Percentiles rank a stretch among this genome's conserved stretches.
Conservation (phyloP, 129 eudicot species). For the Arctium minus region DNA sequence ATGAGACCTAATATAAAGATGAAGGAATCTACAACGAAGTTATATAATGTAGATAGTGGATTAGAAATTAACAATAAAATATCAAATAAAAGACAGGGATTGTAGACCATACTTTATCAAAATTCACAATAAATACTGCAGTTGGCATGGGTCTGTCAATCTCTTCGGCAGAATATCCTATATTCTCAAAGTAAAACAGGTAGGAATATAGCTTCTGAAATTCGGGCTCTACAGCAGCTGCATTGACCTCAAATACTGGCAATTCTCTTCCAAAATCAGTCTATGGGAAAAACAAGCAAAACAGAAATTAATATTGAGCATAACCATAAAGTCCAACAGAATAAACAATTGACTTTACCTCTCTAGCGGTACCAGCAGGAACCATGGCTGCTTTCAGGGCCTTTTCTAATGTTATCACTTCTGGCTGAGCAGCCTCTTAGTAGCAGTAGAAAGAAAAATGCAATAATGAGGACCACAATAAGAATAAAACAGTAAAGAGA, state of each 20-base stretch:
- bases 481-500: neutral
- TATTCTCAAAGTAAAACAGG: conserved; percentile 71
- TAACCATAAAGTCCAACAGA: neutral
- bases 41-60: neutral
- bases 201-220: conserved; percentile 82
- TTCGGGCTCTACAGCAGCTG: conserved; percentile 68
- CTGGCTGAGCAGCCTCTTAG: conserved; percentile 66
- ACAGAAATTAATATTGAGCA: conserved; percentile 5
- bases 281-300: conserved; percentile 49
- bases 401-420: conserved; percentile 71
- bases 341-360: conserved; percentile 40
- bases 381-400: conserved; percentile 56
- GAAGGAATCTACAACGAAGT: neutral
- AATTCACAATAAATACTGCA: conserved; percentile 82
- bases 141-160: conserved; percentile 66
- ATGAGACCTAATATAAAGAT: neutral
- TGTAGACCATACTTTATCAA: conserved; percentile 72
- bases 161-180: conserved; percentile 48
- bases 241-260: conserved; percentile 77
- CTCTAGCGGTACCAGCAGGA: conserved; percentile 70
- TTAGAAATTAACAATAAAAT: conserved; percentile 52
- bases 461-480: neutral
- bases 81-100: conserved; percentile 3
- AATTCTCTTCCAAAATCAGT: conserved; percentile 93
- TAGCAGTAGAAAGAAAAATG: neutral